Evolutionary conservation across 805 yeast species (phyloP), one percentile per base, ranked within the genome.

Genomic region (Ogataea allantospora): DNA sequence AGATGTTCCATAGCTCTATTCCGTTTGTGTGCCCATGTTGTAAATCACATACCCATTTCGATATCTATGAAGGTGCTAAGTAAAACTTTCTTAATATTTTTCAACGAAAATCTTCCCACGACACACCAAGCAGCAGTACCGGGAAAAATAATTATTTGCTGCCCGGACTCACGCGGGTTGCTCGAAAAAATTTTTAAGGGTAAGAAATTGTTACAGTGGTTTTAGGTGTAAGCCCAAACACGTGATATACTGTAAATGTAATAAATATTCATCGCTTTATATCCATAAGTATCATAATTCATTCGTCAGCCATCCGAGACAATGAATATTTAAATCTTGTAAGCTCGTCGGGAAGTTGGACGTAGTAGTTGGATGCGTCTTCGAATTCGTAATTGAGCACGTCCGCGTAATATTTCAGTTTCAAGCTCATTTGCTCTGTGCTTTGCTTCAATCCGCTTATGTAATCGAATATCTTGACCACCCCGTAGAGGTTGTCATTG

Each of bases 311-410:
- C 25, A 35, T 27, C 14, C 29, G 18, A 7, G 27, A 25, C 23
- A 53, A 33, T 3, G 43, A 33, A 4, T 35, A 33, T 37, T 58
- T 63, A 43, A 63, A 63, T 7, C 42, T 28, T 20, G 33, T 28
- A 16, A 63, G 43, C 35, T 62, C 65, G 2, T 31, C 40, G 9
- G 67, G 67, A 10, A 63, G 40, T 29, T 48, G 44, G 27, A 63
- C 62, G 39, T 63, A 63, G 40, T 56, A 58, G 40, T 63, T 63
- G 30, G 58, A 47, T 19, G 58, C 45, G 45, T 63, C 68, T 16
- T 63, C 51, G 30, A 63, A 58, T 47, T 63, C 68, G 30, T 42
- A 60, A 16, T 44, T 34, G 20, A 63, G 44, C n/a, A 60, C 58
- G 30, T 54, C 51, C 7, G 51, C 37, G 44, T 51, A 61, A 32